Percentiles rank a stretch among this genome's conserved stretches.
Evolutionary conservation across 78 protist genomes (phyloP).

Genomic region (Dictyostelium capitatum): DNA sequence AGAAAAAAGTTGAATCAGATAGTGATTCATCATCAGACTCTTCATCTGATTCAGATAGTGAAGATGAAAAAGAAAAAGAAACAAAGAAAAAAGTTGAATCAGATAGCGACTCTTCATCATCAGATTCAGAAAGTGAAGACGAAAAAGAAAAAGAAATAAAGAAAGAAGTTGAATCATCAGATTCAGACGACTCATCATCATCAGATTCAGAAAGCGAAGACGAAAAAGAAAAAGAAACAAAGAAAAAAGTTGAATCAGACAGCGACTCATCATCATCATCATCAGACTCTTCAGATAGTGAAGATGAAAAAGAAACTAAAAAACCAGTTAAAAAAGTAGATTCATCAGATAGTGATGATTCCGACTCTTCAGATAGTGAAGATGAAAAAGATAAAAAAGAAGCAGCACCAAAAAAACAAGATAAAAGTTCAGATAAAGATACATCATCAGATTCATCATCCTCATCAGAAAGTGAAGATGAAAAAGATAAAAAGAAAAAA

Average conservation of each 20-base stretch:
- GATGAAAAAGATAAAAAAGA: background rate
- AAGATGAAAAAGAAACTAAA: background rate
- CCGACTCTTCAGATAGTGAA: slow-evolving; percentile 18
- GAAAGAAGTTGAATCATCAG: background rate
- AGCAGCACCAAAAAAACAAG: background rate
- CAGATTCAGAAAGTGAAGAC: slow-evolving; percentile 32
- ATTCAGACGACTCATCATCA: slow-evolving; percentile 10
- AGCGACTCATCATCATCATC: background rate
- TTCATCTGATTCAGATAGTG: slow-evolving; percentile 13
- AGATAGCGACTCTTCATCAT: background rate
- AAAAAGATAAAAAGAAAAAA: slow-evolving; percentile 3
- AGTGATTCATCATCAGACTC: slow-evolving; percentile 1
- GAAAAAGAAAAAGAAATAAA: slow-evolving; percentile 9
- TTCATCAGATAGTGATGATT: background rate
- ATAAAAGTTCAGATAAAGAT: background rate
- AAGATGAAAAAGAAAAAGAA: background rate
- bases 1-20: background rate
- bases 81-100: background rate
- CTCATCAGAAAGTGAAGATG: slow-evolving; percentile 4
- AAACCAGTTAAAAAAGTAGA: background rate
- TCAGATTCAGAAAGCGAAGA: background rate
- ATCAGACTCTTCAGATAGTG: background rate
- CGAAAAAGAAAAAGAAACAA: no score
- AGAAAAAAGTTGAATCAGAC: background rate
- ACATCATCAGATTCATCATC: slow-evolving; percentile 2